Percentiles rank a stretch among this genome's conserved stretches.
phyloP scores from a whole-genome alignment of 345 rosid species.

The Conringia planisiliqua region DNA sequence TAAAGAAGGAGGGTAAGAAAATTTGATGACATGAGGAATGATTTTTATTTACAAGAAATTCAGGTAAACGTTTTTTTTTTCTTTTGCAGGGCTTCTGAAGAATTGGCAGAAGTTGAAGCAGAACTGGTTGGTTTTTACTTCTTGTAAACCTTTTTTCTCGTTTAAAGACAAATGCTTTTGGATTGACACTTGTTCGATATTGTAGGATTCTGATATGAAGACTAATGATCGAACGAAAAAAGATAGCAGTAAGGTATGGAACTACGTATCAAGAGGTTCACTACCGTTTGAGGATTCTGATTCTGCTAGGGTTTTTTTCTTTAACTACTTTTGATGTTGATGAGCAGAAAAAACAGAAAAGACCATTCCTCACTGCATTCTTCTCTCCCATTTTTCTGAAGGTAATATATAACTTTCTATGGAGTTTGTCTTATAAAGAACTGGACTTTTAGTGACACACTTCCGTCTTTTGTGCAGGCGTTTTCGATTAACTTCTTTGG shows the following conservation, averaged over 20 bases:
- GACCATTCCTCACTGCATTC: constrained; percentile 64
- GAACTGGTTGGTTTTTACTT: constrained; percentile 54
- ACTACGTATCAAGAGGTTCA: not conserved
- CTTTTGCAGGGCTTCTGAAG: constrained; percentile 58
- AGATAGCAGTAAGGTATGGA: constrained; percentile 50
- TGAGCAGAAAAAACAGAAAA: constrained; percentile 61
- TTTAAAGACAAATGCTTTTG: constrained; percentile 8
- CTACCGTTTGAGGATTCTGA: not conserved
- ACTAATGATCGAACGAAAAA: constrained; percentile 37
- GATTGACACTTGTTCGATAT: constrained; percentile 7
- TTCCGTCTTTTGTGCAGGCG: constrained; percentile 47
- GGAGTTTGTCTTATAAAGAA: not conserved
- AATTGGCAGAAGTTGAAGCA: constrained; percentile 89
- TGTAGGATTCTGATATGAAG: constrained; percentile 71
- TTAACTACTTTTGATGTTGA: constrained; percentile 20
- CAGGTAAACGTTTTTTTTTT: not conserved
- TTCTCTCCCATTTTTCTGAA: constrained; percentile 89
- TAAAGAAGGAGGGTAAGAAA: constrained; percentile 58
- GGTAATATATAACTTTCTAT: constrained; percentile 36
- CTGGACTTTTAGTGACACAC: constrained; percentile 7
- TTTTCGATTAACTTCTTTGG: constrained; percentile 95
- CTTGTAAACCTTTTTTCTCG: not conserved
- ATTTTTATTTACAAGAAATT: not conserved
- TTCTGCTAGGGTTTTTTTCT: not conserved
- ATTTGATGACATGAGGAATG: not conserved